Evolutionary conservation across 1,284 basidiomycete genomes (phyloP).

Genomic region (Leccinum pachyderme): DNA sequence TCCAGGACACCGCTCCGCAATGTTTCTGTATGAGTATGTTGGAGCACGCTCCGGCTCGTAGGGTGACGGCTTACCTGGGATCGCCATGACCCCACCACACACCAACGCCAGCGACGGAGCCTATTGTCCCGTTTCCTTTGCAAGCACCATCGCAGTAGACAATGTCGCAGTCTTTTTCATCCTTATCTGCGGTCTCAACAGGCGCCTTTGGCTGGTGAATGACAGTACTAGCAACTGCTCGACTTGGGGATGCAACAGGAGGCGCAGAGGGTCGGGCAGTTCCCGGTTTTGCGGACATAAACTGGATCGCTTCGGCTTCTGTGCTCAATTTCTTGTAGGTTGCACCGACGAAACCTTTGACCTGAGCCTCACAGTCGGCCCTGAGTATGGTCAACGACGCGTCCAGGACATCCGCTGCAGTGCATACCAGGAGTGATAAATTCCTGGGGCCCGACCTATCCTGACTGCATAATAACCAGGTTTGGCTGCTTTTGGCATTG

Average conservation of each 20-base stretch:
- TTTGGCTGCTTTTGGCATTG: slow-evolving; percentile 36
- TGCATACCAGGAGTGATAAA: slow-evolving; percentile 42
- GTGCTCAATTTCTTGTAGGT: slow-evolving; percentile 64
- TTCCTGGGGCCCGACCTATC: slow-evolving; percentile 35
- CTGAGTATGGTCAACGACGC: slow-evolving; percentile 21
- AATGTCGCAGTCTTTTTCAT: slow-evolving; percentile 33
- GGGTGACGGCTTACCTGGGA: slow-evolving; percentile 44
- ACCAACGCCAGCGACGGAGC: slow-evolving; percentile 66
- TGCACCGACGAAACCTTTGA: slow-evolving; percentile 55
- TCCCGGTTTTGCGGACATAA: slow-evolving; percentile 21
- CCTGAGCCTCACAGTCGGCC: slow-evolving; percentile 44
- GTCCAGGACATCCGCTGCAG: background rate
- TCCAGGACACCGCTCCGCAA: slow-evolving; percentile 78
- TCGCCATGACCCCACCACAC: slow-evolving; percentile 74
- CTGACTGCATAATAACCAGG: slow-evolving; percentile 41
- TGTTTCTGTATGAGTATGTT: slow-evolving; percentile 48
- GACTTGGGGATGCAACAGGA: slow-evolving; percentile 4
- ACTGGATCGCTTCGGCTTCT: slow-evolving; percentile 49
- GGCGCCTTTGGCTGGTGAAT: background rate
- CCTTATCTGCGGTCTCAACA: slow-evolving; percentile 1
- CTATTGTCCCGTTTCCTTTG: slow-evolving; percentile 64
- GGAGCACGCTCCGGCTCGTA: background rate
- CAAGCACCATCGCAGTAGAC: slow-evolving; percentile 85
- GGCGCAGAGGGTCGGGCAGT: background rate
- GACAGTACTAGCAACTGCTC: background rate